Base-by-base conservation (phyloP, 495 filamentous ascomycete species). In the Margaritispora aquatica region DNA sequence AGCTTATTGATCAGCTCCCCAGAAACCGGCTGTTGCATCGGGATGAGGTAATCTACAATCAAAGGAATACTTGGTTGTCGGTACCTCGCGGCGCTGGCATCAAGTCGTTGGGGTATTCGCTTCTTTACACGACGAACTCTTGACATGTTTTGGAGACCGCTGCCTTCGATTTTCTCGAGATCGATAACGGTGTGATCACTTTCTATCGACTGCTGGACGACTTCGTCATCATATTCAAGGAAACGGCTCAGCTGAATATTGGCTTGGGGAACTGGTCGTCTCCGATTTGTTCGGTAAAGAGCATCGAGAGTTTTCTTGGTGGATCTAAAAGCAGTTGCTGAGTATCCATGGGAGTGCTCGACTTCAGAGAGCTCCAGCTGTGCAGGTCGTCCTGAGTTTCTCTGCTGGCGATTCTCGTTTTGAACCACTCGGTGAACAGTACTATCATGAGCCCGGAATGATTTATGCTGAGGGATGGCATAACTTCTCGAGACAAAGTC, bases 31-130 rank as follows among this genome's bases (percentile, higher is more conserved):
- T 29, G 48, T 27, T 61, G 48, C 26, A 58, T 38, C 13, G 55
- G 23, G 26, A 68, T 62, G 3, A 60, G 63, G 8, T 75, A 71
- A 2, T 68, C 67, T 17, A 69, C 27, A 20, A 63, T 27, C 19
- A 82, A 54, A 7, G 78, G 75, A 36, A 80, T 74, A 56, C 77
- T 75, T 4, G 77, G 77, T 24, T 78, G 76, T 34, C 67, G 63
- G 61, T 77, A 81, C 29, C 75, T 73, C 46, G 78, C 73, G 27
- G 75, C 73, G 21, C 73, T 70, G 47, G 66, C 58, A 57, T 87
- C 77, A 19, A 88, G 41, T 9, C 74, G 75, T n/a, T 64, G 75
- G 24, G 86, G 86, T 0, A 63, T 69, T 55, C 76, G 74, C 59
- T 83, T 88, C 48, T 76, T 69, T 2, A 5, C 29, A 22, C 31